Conservation (phyloP, 2,329 filamentous ascomycete genomes). For the Alternaria ethzedia region DNA sequence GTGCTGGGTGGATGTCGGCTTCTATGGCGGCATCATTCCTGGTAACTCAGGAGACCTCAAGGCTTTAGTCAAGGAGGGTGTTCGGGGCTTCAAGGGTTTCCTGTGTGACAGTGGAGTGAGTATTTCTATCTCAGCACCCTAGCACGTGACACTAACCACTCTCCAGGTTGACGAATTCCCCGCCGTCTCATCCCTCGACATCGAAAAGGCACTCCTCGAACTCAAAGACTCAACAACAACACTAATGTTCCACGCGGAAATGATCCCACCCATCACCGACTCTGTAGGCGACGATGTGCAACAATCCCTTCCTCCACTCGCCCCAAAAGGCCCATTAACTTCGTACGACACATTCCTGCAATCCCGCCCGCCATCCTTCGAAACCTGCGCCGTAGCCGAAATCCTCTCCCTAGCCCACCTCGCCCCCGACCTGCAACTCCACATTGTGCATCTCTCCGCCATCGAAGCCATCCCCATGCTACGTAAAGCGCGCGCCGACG, state of each 20-base stretch:
- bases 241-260: conserved; percentile 99
- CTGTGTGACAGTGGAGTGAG: conserved; percentile 93
- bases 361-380: conserved; percentile 86
- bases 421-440: conserved; percentile 81
- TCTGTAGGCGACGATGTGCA: conserved; percentile 81
- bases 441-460: conserved; percentile 94
- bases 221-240: conserved; percentile 84
- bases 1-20: conserved; percentile 99
- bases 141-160: conserved; percentile 24
- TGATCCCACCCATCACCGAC: conserved; percentile 85
- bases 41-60: conserved; percentile 83
- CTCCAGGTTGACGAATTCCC: conserved; percentile 90
- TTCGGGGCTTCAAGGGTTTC: conserved; percentile 97
- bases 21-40: conserved; percentile 93
- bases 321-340: conserved; percentile 73
- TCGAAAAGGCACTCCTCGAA: conserved; percentile 78
- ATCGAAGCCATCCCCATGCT: conserved; percentile 85
- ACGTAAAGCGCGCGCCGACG: conserved; percentile 71
- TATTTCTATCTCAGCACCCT: conserved; percentile 20
- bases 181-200: conserved; percentile 80
- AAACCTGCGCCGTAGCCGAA: conserved; percentile 87
- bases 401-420: conserved; percentile 81
- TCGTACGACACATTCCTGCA: conserved; percentile 90
- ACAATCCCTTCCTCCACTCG: conserved; percentile 70
- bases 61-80: conserved; percentile 81